These are phyloP conservation scores for Xylariaceae sp. DNA, from an alignment of 2,329 filamentous ascomycete species.

Conservation along the genomic window DNA sequence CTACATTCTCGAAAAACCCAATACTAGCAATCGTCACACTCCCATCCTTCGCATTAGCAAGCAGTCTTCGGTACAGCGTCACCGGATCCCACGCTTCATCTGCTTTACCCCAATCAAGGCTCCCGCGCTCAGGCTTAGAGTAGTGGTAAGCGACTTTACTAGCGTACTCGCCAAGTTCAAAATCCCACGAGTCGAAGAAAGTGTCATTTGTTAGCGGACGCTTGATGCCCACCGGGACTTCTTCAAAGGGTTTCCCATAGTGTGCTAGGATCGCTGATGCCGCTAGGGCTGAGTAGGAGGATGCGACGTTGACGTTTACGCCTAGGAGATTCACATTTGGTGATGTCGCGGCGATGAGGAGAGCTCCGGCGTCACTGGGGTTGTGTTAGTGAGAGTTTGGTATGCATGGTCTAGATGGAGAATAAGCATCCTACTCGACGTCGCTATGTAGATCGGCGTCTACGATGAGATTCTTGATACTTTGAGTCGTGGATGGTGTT, in stretches of 20 bases:
- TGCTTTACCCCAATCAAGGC: constrained; percentile 33
- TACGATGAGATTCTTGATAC: constrained; percentile 37
- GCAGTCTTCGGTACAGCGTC: constrained; percentile 42
- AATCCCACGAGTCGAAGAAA: constrained; percentile 43
- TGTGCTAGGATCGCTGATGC: constrained; percentile 30
- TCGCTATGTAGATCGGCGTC: constrained; percentile 48
- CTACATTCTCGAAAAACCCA: constrained; percentile 43
- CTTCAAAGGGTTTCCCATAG: constrained; percentile 10
- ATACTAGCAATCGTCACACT: constrained; percentile 46
- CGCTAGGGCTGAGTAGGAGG: constrained; percentile 38
- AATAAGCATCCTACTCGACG: constrained; percentile 40
- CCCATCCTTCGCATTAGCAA: constrained; percentile 37
- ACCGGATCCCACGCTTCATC: constrained; percentile 42
- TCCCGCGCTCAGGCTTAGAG: constrained; percentile 29
- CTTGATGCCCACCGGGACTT: constrained; percentile 36
- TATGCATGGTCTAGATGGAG: background rate
- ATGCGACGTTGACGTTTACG: constrained; percentile 42
- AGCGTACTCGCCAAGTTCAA: constrained; percentile 42
- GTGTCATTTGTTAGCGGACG: constrained; percentile 41
- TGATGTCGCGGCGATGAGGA: constrained; percentile 41
- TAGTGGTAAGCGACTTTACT: constrained; percentile 46
- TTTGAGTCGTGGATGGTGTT: background rate
- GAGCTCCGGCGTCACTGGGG: constrained; percentile 39
- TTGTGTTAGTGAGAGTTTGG: background rate
- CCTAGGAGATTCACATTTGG: constrained; percentile 37